phyloP scores from a whole-genome alignment of 2,329 filamentous ascomycete genomes.

The Talaromyces pinophilus region DNA sequence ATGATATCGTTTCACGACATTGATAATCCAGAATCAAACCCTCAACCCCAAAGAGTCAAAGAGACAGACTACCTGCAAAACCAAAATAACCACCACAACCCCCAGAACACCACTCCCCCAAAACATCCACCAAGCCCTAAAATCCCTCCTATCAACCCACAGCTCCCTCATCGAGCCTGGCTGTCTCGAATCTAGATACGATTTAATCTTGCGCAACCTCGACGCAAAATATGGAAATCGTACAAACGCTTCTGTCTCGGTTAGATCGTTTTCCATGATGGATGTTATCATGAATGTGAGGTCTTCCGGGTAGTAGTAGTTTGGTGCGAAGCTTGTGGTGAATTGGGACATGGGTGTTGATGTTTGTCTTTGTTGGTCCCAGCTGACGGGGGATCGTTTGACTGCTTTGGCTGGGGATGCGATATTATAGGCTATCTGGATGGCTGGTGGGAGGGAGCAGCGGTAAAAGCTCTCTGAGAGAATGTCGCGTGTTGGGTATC shows the following conservation, averaged over 20 bases:
- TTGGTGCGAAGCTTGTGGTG: background rate
- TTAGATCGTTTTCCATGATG: constrained; percentile 3
- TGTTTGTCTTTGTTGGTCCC: constrained; percentile 7
- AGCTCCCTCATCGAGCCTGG: constrained; percentile 5
- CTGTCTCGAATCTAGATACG: constrained; percentile 17
- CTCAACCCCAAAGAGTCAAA: background rate
- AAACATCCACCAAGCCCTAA: constrained; percentile 19
- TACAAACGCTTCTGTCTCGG: constrained; percentile 13
- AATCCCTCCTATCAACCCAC: constrained; percentile 21
- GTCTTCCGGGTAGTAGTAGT: constrained; percentile 13
- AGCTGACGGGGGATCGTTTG: background rate
- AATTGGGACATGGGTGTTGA: constrained; percentile 11
- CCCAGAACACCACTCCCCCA: background rate
- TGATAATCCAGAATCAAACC: too few relatives aligned
- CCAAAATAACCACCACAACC: background rate
- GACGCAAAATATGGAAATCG: constrained; percentile 17
- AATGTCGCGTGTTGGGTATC: constrained; percentile 5
- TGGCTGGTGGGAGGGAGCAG: constrained; percentile 9
- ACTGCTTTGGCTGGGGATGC: background rate
- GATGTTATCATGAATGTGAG: constrained; percentile 16
- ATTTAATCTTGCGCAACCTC: constrained; percentile 10
- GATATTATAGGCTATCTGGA: constrained; percentile 8
- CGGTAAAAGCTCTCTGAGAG: constrained; percentile 18
- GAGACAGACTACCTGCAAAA: background rate
- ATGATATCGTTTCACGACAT: too few relatives aligned